Conservation (phyloP, 306 rosid genomes). For the Sphenostylis stenocarpa region DNA sequence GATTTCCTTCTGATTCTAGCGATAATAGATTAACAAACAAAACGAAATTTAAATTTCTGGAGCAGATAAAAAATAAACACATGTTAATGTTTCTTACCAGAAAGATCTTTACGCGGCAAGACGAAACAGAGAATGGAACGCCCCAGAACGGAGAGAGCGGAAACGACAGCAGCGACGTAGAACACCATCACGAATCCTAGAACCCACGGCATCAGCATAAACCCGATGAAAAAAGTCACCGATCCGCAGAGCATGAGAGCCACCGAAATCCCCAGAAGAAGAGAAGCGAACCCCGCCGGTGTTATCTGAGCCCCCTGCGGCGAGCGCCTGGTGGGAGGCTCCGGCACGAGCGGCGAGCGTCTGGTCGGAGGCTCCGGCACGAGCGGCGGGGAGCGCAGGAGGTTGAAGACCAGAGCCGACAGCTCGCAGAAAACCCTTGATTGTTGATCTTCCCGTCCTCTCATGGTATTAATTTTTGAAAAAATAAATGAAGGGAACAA, state of each 20-base stretch:
- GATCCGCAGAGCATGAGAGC: conserved; percentile 94
- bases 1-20: not conserved
- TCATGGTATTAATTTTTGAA: conserved; percentile 37
- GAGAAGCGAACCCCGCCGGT: conserved; percentile 78
- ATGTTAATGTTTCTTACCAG: conserved; percentile 42
- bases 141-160: conserved; percentile 61
- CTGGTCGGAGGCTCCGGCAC: conserved; percentile 16
- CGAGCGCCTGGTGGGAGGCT: conserved; percentile 22
- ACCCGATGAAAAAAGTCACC: conserved; percentile 85
- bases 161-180: conserved; percentile 72
- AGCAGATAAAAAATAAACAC: not conserved
- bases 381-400: conserved; percentile 59
- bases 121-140: conserved; percentile 69
- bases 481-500: not conserved
- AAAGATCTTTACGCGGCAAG: conserved; percentile 61
- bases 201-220: conserved; percentile 94
- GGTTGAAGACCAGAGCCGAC: conserved; percentile 67
- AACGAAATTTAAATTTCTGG: not conserved
- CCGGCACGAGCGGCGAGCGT: conserved; percentile 34
- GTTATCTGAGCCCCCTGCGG: conserved; percentile 45
- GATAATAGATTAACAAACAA: not conserved
- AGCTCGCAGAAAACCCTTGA: conserved; percentile 77
- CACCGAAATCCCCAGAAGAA: conserved; percentile 78
- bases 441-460: conserved; percentile 55
- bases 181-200: conserved; percentile 69